These are phyloP conservation scores for Tetrahymena elliotti DNA, from an alignment of 73 alveolate species.

Conservation along the genomic window DNA sequence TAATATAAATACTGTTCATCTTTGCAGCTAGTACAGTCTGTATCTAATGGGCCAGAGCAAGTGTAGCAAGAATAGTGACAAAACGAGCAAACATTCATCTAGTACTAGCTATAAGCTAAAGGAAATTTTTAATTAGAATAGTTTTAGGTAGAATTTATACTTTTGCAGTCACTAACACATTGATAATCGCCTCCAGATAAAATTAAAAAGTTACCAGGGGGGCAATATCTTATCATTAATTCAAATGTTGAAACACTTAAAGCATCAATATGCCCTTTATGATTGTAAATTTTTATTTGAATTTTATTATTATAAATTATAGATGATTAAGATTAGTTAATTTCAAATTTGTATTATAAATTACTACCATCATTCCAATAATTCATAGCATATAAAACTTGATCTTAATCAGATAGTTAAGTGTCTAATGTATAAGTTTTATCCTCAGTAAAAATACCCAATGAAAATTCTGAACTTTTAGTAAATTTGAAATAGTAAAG, in stretches of 20 bases:
- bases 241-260: neutral
- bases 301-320: neutral
- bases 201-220: neutral
- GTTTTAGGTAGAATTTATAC: neutral
- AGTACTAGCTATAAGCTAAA: neutral
- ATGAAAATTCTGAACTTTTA: neutral
- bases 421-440: neutral
- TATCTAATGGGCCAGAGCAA: neutral
- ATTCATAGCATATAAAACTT: neutral
- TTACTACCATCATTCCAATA: neutral
- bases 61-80: neutral
- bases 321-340: neutral
- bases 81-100: neutral
- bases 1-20: too few relatives aligned
- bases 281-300: neutral
- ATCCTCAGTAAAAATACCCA: neutral
- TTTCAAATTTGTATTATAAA: neutral
- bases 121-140: neutral
- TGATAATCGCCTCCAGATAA: neutral
- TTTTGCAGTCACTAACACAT: neutral
- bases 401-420: neutral
- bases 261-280: neutral
- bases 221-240: neutral
- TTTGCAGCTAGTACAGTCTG: neutral
- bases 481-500: neutral